A percentile compares a stretch with the other conserved stretches of the same genome.
These are phyloP conservation scores for Suhomyces taliae DNA, from an alignment of 1,139 yeast species.

Conservation along the genomic window DNA sequence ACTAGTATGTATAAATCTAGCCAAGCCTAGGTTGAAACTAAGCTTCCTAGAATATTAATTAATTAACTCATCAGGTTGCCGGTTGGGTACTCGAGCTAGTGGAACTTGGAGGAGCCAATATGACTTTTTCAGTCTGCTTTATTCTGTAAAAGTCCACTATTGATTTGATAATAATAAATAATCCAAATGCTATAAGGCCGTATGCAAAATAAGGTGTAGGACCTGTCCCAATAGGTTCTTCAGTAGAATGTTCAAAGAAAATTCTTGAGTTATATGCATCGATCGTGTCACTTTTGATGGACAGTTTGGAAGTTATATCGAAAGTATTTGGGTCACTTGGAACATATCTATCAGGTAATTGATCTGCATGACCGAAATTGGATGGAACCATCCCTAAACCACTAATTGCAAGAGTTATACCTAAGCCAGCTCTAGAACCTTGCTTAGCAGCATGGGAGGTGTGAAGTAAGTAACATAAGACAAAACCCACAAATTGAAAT, in stretches of 20 bases:
- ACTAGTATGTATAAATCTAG: no score
- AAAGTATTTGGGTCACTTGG: conserved; percentile 58
- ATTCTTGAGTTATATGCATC: conserved; percentile 50
- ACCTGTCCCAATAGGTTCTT: conserved; percentile 12
- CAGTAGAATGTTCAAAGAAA: conserved; percentile 19
- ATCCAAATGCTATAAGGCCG: conserved; percentile 66
- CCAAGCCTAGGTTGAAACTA: not conserved
- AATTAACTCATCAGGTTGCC: not conserved
- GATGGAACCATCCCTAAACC: conserved; percentile 75
- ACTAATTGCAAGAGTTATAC: conserved; percentile 75
- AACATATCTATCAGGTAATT: conserved; percentile 41
- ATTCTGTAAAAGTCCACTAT: conserved; percentile 71
- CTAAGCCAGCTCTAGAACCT: conserved; percentile 92
- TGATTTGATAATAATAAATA: conserved; percentile 64
- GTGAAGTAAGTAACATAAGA: conserved; percentile 85
- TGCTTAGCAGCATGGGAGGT: conserved; percentile 97
- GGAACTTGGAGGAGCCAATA: conserved; percentile 46
- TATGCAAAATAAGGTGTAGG: conserved; percentile 52
- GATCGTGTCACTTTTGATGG: conserved; percentile 38
- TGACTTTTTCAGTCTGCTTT: conserved; percentile 69
- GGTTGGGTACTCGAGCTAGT: conserved; percentile 7
- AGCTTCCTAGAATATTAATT: not conserved
- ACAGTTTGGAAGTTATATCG: conserved; percentile 44
- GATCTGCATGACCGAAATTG: conserved; percentile 44
- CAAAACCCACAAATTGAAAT: conserved; percentile 91